Evolutionary conservation across 352 stramenopile genomes (phyloP).

Genomic region (Globisporangium camurandrum): DNA sequence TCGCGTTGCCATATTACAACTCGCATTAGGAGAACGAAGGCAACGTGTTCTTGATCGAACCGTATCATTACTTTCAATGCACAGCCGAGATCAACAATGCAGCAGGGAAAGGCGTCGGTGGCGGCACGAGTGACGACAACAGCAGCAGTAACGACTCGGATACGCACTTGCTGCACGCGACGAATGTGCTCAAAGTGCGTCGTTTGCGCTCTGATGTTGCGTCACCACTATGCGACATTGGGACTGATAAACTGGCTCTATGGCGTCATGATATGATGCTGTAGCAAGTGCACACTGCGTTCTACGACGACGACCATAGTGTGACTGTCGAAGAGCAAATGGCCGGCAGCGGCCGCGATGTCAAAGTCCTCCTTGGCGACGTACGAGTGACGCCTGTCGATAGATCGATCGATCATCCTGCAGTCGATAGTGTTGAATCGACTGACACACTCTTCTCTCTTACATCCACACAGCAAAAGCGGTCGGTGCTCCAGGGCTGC

Average conservation of each 20-base stretch:
- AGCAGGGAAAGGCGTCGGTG: slow-evolving; percentile 38
- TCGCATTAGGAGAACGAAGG: slow-evolving; percentile 79
- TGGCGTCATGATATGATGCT: not conserved
- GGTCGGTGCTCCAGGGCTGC: slow-evolving; percentile 48
- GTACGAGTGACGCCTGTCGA: slow-evolving; percentile 19
- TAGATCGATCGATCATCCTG: no score
- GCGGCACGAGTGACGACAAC: slow-evolving; percentile 31
- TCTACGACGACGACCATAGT: slow-evolving; percentile 50
- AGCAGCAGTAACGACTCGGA: slow-evolving; percentile 23
- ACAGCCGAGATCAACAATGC: slow-evolving; percentile 82
- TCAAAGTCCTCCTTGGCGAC: slow-evolving; percentile 60
- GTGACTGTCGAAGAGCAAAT: slow-evolving; percentile 65
- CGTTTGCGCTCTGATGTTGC: not conserved
- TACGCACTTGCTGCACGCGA: slow-evolving; percentile 45
- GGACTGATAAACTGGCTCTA: not conserved
- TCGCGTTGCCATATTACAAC: no score
- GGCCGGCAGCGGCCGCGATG: slow-evolving; percentile 50
- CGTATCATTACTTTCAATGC: slow-evolving; percentile 80
- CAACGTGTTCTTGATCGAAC: slow-evolving; percentile 84
- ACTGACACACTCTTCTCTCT: not conserved
- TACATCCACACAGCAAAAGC: slow-evolving; percentile 43
- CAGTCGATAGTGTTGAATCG: no score
- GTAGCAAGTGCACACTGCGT: slow-evolving; percentile 49
- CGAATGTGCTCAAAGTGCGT: slow-evolving; percentile 47
- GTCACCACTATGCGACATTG: not conserved